Base-by-base conservation (phyloP, 129 eudicot species). In the Escallonia rubra region DNA sequence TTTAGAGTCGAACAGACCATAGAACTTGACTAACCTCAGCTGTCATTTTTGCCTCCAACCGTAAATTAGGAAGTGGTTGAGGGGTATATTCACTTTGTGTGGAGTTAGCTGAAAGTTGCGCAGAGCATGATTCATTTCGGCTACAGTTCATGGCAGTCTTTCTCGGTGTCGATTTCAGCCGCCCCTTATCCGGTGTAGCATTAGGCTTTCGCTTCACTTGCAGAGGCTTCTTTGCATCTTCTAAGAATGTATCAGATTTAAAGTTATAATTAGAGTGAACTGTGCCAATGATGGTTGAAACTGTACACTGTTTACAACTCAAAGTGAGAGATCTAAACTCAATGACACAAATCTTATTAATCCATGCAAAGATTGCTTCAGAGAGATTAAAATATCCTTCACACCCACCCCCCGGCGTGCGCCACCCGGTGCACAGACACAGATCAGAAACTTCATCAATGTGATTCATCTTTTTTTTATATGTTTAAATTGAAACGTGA, bases 11-110 rank as follows among this genome's bases (percentile, higher is more conserved):
- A 54, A 65, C 39, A 48, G 48, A 49, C 46, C 10, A 62, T 44
- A 65, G 55, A 44, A 45, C 41, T 13, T 50, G 72, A 63, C 88
- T 45, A 72, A 93, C 98, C 98, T 93, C 96, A 41, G 98, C 95
- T 68, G 79, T 80, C 81, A 71, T 14, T 79, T 89, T 93, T 43
- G 96, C 99, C 78, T 93, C 99, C 72, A 86, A 75, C 65, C 96
- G 77, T 59, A 89, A 67, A 86, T 93, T 82, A 61, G 99, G 99
- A 72, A 86, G 53, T 47, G 76, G 65, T 70, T 68, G 87, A 43
- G 80, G 57, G 13, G 59, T 39, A 59, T 69, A 64, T 51, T 61
- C 82, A 42, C 63, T 67, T 52, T 41, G 45, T 41, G 58, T 57
- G n/a, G 78, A 81, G 46, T 74, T 80, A 65, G 79, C 73, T 63